Base-by-base conservation (phyloP, 768 basidiomycete species). In the Lactifluus piperatus region DNA sequence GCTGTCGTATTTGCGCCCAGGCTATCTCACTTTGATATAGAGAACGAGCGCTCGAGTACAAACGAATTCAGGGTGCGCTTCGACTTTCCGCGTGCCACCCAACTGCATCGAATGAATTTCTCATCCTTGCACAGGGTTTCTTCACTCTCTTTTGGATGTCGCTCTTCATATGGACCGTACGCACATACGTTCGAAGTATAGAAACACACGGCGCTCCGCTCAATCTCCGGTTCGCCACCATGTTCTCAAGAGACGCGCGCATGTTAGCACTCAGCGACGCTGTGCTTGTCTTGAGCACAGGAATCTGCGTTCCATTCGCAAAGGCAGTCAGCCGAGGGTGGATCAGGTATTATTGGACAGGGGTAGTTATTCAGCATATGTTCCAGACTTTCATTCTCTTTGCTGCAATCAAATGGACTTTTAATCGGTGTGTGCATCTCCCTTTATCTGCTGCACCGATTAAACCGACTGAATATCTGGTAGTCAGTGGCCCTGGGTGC, bases 401-500 rank as follows among this genome's bases (percentile, higher is more conserved):
- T 41, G 73, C 77, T 10, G 86, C 88, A 3, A 79, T 98, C 32
- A 83, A 78, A 46, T 97, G 94, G 94, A 97, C 94, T 0, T 94
- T 91, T 69, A 84, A 94, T 64, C 74, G 88, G 89, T 83, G 60
- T 83, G 60, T 54, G 14, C 20, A 32, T 29, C 32, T 37, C 7
- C 46, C 18, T 10, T 14, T 46, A 46, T 39, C 6, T 2, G 26
- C 18, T 54, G 45, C 27, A 8, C 3, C 20, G 34, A 36, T n/a
- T 26, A 29, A 32, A 44, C 18, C 29, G 34, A 57, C 11, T 13
- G 37, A 45, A 9, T 51, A 10, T 32, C 5, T 44, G 7, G n/a
- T 30, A 89, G 93, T 51, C 80, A 93, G 66, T 97, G 94, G 94
- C 93, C 92, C 36, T 97, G 94, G 94, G 94, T 97, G 5, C 94